Evolutionary conservation across 2,329 filamentous ascomycete genomes (phyloP), one percentile per base, ranked within the genome.

Genomic region (Penicillium concentricum): DNA sequence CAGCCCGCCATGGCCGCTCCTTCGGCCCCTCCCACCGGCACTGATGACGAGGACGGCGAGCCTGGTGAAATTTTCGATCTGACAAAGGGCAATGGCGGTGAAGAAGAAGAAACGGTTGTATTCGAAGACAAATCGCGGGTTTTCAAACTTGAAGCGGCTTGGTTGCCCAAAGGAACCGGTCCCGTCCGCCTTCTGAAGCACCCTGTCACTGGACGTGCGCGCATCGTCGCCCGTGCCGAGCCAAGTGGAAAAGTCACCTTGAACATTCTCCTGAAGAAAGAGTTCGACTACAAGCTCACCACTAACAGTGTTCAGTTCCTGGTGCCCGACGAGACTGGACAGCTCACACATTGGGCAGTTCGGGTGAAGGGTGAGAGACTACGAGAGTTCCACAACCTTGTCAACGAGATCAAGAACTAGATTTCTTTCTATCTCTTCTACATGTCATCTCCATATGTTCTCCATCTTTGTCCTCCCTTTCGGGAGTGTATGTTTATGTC

Each of bases 61-160:
- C 65, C 74, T 28, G 71, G 68, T 18, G 80, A 84, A 84, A 68
- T 81, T 82, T 69, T 90, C 62, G 87, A 88, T 69, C 81, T 93
- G 65, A 86, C 86, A 51, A 80, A 83, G 61, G 83, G 82, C 54
- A 84, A 84, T 16, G 83, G 86, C 39, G 87, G 87, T 24, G 88
- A 92, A 71, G 87, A 89, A 69, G 82, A 90, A 56, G 90, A 94
- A 71, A 82, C 85, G 32, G 78, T 87, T 37, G 71, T 92, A 20
- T 83, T 89, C 70, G 87, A 93, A 69, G 81, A 88, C 15, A 84
- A 87, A 24, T 86, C 87, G 43, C 91, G 90, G 72, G 87, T 85
- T 13, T 75, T 87, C 61, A 87, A 88, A 70, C 84, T 85, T 73
- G 69, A 65, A 71, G 48, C 54, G 28, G 5, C 28, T 10, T 95